Percentiles rank a stretch among this genome's conserved stretches.
Conservation (phyloP, 495 filamentous ascomycete species). For the Cetradonia linearis region DNA sequence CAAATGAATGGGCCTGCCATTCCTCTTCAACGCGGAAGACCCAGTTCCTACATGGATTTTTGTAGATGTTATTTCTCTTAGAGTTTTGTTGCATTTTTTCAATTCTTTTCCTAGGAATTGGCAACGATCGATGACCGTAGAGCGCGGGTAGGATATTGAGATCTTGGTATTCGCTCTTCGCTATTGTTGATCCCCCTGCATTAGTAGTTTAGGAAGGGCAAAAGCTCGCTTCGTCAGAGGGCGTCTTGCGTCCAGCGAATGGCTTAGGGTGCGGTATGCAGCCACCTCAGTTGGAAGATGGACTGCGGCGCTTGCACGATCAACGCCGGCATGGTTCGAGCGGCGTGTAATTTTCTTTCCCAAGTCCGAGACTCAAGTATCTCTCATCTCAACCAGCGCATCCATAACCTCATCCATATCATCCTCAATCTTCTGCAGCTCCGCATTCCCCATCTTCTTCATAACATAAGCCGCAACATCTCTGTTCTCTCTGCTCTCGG, state of each 20-base stretch:
- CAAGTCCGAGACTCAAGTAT: slow-evolving; percentile 23
- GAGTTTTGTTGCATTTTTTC: neutral
- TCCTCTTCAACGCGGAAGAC: too few species aligned
- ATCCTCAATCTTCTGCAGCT: slow-evolving; percentile 39
- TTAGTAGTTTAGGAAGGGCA: neutral
- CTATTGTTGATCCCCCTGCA: neutral
- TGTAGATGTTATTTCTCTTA: neutral
- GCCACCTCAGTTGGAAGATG: neutral
- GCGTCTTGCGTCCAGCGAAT: neutral
- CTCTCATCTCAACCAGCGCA: slow-evolving; percentile 40
- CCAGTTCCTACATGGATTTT: too few species aligned
- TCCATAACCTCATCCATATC: slow-evolving; percentile 42
- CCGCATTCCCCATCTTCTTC: slow-evolving; percentile 44
- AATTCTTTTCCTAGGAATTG: neutral
- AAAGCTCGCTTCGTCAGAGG: neutral
- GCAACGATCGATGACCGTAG: neutral
- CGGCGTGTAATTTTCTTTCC: neutral
- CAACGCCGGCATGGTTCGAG: neutral
- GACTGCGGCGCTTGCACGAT: too few species aligned
- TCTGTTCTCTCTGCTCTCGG: slow-evolving; percentile 43
- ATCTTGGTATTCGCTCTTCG: neutral
- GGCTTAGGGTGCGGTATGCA: too few species aligned
- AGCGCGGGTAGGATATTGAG: neutral
- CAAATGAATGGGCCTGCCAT: too few species aligned
- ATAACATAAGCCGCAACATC: slow-evolving; percentile 61